Percentiles rank a stretch among this genome's conserved stretches.
These are phyloP conservation scores for Helotiales sp. DNA, from an alignment of 2,329 filamentous ascomycete genomes.

Conservation along the genomic window DNA sequence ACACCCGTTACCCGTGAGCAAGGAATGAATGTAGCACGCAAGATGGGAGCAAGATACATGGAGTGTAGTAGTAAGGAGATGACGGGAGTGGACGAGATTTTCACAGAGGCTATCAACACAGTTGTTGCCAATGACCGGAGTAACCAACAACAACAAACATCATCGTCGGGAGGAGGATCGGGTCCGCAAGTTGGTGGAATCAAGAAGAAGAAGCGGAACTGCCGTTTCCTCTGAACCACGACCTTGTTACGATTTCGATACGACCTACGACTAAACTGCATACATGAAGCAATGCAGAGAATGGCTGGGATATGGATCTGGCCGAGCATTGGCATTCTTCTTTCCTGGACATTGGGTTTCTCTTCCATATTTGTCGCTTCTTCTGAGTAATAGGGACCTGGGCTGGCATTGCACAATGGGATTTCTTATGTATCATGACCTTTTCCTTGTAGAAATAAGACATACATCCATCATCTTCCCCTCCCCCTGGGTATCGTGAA, in stretches of 20 bases:
- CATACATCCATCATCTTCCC: conserved; percentile 24
- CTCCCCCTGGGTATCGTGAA: conserved; percentile 38
- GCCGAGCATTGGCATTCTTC: conserved; percentile 30
- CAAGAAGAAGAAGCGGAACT: conserved; percentile 86
- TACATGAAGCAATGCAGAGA: conserved; percentile 35
- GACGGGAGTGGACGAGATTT: conserved; percentile 94
- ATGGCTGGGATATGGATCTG: conserved; percentile 24
- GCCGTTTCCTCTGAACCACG: conserved; percentile 69
- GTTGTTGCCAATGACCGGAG: conserved; percentile 82
- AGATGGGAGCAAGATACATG: conserved; percentile 95
- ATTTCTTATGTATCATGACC: conserved; percentile 44
- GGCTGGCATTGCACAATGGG: conserved; percentile 33
- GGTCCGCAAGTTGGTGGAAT: conserved; percentile 47
- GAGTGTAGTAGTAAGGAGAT: conserved; percentile 99
- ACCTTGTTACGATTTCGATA: conserved; percentile 40
- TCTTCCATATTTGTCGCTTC: conserved; percentile 28
- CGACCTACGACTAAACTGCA: conserved; percentile 41
- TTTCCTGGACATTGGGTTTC: conserved; percentile 23
- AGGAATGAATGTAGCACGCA: conserved; percentile 82
- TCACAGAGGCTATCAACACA: conserved; percentile 87
- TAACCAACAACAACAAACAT: conserved; percentile 47
- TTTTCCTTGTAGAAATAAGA: conserved; percentile 51
- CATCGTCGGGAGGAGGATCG: conserved; percentile 21
- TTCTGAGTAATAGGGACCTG: conserved; percentile 36
- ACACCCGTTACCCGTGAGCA: conserved; percentile 94